Percentiles rank a stretch among this genome's conserved stretches.
These are phyloP conservation scores for Isoetes taiwanensis DNA, from an alignment of 75 land plant genomes.

Conservation along the genomic window DNA sequence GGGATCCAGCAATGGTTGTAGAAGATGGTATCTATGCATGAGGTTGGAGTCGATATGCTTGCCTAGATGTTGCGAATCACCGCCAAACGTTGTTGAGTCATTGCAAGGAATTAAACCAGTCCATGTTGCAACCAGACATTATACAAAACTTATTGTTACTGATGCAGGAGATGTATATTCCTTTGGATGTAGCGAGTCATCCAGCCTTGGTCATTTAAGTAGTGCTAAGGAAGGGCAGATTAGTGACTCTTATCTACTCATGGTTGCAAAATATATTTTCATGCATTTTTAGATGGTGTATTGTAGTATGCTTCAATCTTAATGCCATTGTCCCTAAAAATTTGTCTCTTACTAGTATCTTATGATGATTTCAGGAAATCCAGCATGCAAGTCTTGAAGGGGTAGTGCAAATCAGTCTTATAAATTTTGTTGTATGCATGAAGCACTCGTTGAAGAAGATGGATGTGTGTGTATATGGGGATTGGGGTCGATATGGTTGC, in stretches of 20 bases:
- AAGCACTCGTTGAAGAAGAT: slow-evolving; percentile 89
- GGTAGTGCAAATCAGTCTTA: slow-evolving; percentile 69
- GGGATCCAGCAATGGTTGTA: slow-evolving; percentile 89
- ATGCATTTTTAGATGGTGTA: too few species aligned
- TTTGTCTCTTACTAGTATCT: too few species aligned
- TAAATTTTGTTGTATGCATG: slow-evolving; percentile 76
- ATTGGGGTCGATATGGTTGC: too few species aligned
- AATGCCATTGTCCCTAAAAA: too few species aligned
- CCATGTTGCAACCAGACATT: slow-evolving; percentile 83
- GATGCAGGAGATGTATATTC: slow-evolving; percentile 76
- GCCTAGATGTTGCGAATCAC: slow-evolving; percentile 65
- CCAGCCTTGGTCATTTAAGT: slow-evolving; percentile 65
- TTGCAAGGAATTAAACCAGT: slow-evolving; percentile 59
- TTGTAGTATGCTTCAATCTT: too few species aligned
- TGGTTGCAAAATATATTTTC: too few species aligned
- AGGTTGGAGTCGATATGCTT: slow-evolving; percentile 92
- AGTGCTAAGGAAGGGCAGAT: slow-evolving; percentile 44
- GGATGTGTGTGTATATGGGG: too few species aligned
- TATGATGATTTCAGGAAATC: too few species aligned
- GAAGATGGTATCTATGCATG: slow-evolving; percentile 81
- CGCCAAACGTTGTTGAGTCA: slow-evolving; percentile 68
- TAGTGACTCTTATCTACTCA: slow-evolving; percentile 13
- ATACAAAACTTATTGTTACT: slow-evolving; percentile 72
- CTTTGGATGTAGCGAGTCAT: slow-evolving; percentile 77
- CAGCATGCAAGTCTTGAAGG: slow-evolving; percentile 54